A percentile compares a stretch with the other conserved stretches of the same genome.
These are phyloP conservation scores for Stephanodiscus triporus DNA, from an alignment of 108 stramenopile genomes.

Conservation along the genomic window DNA sequence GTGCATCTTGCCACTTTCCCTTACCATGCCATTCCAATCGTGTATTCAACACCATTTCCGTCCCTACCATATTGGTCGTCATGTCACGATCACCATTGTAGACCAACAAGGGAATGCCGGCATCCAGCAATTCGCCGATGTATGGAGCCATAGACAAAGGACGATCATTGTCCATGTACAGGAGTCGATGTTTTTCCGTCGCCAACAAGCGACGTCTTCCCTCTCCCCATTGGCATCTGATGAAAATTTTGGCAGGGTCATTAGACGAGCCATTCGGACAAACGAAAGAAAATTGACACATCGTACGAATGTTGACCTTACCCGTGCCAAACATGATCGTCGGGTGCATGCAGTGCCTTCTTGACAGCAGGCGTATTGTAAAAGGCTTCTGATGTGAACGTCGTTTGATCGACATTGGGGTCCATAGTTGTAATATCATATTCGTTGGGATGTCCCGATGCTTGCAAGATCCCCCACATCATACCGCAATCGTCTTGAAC, in stretches of 20 bases:
- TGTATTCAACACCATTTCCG: conserved; percentile 3
- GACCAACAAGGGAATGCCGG: conserved; percentile 9
- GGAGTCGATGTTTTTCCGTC: background rate
- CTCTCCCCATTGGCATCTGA: background rate
- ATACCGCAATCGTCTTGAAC: conserved; percentile 18
- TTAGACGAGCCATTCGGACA: background rate
- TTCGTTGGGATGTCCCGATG: conserved; percentile 8
- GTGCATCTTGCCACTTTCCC: conserved; percentile 6
- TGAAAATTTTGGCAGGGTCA: background rate
- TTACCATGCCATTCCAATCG: conserved; percentile 2
- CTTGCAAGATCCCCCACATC: conserved; percentile 10
- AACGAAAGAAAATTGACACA: background rate
- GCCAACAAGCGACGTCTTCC: background rate
- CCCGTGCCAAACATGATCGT: conserved; percentile 1
- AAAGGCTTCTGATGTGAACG: background rate
- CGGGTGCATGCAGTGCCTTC: conserved; percentile 2
- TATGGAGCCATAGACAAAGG: conserved; percentile 5
- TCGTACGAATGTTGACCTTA: background rate
- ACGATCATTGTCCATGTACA: conserved; percentile 10
- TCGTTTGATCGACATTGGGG: conserved; percentile 12
- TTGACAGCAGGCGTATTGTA: conserved; percentile 6
- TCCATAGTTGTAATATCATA: conserved; percentile 9
- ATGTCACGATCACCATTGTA: conserved; percentile 17
- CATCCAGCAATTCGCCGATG: conserved; percentile 16
- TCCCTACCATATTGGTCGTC: conserved; percentile 5